Conservation (phyloP, 2,329 filamentous ascomycete genomes). For the Xylariaceae sp. region DNA sequence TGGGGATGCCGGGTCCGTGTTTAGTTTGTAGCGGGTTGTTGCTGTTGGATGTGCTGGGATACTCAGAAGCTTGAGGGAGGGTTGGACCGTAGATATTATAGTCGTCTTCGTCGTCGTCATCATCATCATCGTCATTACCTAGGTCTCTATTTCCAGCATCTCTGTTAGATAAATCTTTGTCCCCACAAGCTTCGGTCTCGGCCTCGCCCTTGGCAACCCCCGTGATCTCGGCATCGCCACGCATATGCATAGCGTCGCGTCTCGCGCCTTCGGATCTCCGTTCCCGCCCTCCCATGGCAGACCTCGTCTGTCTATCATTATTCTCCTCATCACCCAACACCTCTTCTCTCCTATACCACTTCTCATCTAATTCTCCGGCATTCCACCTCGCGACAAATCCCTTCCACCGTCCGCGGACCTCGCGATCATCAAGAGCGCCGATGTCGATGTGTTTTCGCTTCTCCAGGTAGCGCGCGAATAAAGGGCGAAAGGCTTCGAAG, state of each 20-base stretch:
- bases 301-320: not conserved
- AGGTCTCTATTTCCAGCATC: slow-evolving; percentile 19
- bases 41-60: slow-evolving; percentile 11
- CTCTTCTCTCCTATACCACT: slow-evolving; percentile 89
- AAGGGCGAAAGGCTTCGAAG: slow-evolving; percentile 58
- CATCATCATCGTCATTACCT: slow-evolving; percentile 33
- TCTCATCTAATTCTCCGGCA: slow-evolving; percentile 75
- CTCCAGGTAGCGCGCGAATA: slow-evolving; percentile 82
- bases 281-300: not conserved
- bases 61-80: slow-evolving; percentile 23
- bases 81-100: slow-evolving; percentile 54
- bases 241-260: not conserved
- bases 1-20: slow-evolving; percentile 63
- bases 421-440: slow-evolving; percentile 66
- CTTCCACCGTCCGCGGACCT: slow-evolving; percentile 84
- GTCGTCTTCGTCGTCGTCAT: slow-evolving; percentile 56
- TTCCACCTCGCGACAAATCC: slow-evolving; percentile 94
- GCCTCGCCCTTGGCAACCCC: not conserved
- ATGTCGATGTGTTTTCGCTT: slow-evolving; percentile 77
- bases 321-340: slow-evolving; percentile 47
- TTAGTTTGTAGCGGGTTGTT: slow-evolving; percentile 19
- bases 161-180: not conserved
- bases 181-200: not conserved
- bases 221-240: not conserved
- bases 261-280: not conserved